Evolutionary conservation across 768 basidiomycete genomes (phyloP), one percentile per base, ranked within the genome.

Genomic region (Lepiota brunneoincarnata): DNA sequence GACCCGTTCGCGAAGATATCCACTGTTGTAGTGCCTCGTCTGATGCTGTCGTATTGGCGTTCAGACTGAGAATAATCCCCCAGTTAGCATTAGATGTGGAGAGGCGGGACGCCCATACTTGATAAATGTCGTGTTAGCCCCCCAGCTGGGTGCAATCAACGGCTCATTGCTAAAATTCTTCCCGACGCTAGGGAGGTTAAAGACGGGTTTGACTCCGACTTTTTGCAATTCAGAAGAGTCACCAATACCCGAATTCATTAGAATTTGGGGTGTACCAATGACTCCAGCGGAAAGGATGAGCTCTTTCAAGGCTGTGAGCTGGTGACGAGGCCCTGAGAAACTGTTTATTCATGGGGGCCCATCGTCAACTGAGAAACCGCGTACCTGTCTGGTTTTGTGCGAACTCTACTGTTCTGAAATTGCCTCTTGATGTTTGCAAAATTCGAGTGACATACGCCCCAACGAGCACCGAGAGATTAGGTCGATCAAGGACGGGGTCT

Each of bases 271-370:
- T 1, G 62, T 64, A 1, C 35, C 59, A 1, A 66, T 51, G 6
- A 59, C 53, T 11, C 66, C 66, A 6, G 58, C 55, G 14, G 63
- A 72, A 15, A 84, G 57, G 11, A 84, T 68, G 36, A 84, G 70
- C 59, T 84, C 82, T 55, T 75, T 77, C 54, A 60, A 59, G 0
- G 79, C 82, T 7, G 56, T 70, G 1, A 69, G 74, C 2, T 64
- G 65, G 54, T 3, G 48, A 4, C 36, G 48, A 6, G 36, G 48
- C 6, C 36, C 48, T 49, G 21, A 12, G 4, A 23, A 17, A n/a
- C 4, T 6, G 14, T 17, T 14, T 18, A 14, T 24, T 7, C 18
- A 28, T 23, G 11, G 23, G 2, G 7, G 34, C 14, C 3, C 6
- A 37, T 5, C 11, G 7, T 23, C 14, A 20, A 38, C 5, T 37